A percentile compares a stretch with the other conserved stretches of the same genome.
phyloP scores from a whole-genome alignment of 306 rosid species.

The Quercus engelmannii region DNA sequence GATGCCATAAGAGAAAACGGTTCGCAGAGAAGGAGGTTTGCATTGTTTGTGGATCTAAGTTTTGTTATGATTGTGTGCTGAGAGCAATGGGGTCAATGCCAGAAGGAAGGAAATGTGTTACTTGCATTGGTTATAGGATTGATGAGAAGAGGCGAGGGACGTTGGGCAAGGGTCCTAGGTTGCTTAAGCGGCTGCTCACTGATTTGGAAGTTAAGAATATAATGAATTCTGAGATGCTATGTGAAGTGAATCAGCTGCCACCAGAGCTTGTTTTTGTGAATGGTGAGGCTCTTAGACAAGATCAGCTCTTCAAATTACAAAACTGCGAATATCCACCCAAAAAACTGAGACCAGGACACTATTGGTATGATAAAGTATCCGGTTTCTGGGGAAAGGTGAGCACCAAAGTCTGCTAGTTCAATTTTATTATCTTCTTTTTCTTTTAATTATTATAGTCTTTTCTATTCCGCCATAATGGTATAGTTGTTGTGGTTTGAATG shows the following conservation, averaged over 20 bases:
- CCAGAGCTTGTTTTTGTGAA: constrained; percentile 47
- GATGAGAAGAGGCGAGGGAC: constrained; percentile 49
- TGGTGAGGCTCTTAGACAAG: constrained; percentile 38
- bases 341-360: constrained; percentile 61
- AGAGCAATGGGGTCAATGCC: constrained; percentile 91
- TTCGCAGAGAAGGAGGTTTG: constrained; percentile 63
- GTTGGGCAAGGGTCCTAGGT: constrained; percentile 50
- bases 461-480: constrained; percentile 10
- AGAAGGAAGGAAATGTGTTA: constrained; percentile 75
- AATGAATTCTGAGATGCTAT: constrained; percentile 42
- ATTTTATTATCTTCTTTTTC: neutral
- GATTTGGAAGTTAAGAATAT: constrained; percentile 34
- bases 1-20: constrained; percentile 60
- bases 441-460: neutral
- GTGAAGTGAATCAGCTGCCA: constrained; percentile 59
- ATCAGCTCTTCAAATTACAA: constrained; percentile 39
- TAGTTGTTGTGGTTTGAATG: constrained; percentile 18
- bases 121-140: constrained; percentile 52
- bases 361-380: constrained; percentile 77
- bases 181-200: constrained; percentile 54
- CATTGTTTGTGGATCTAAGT: constrained; percentile 74
- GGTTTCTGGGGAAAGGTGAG: constrained; percentile 91
- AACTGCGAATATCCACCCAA: constrained; percentile 56
- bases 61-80: constrained; percentile 54
- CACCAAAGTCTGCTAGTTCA: constrained; percentile 4